phyloP scores from a whole-genome alignment of 2,329 filamentous ascomycete genomes.

The Alternaria atra region DNA sequence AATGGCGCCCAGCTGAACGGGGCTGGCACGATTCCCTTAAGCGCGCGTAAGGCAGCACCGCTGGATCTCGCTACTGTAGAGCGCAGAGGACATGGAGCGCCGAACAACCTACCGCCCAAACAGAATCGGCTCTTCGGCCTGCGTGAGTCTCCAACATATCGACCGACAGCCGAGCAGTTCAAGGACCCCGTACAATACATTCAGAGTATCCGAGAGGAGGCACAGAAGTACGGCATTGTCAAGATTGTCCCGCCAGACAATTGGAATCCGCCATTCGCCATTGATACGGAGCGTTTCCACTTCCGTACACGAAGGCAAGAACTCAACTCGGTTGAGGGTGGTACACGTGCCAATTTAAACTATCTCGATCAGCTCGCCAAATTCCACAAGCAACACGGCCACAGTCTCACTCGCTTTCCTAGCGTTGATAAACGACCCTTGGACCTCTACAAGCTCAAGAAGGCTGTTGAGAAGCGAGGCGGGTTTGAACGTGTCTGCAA shows the following conservation, averaged over 20 bases:
- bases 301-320: conserved; percentile 96
- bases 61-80: conserved; percentile 91
- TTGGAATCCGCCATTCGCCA: conserved; percentile 95
- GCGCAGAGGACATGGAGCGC: conserved; percentile 82
- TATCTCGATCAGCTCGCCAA: conserved; percentile 95
- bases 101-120: conserved; percentile 78
- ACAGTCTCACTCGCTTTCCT: conserved; percentile 89
- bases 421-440: conserved; percentile 98
- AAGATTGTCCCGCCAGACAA: conserved; percentile 93
- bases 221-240: conserved; percentile 87
- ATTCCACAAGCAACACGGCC: conserved; percentile 96
- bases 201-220: conserved; percentile 87
- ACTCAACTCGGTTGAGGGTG: conserved; percentile 97
- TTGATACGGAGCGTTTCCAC: conserved; percentile 98
- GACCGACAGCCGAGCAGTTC: conserved; percentile 92
- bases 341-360: conserved; percentile 92
- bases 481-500: conserved; percentile 98
- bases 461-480: conserved; percentile 91
- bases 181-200: conserved; percentile 94
- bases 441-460: conserved; percentile 94
- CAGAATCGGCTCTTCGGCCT: conserved; percentile 83
- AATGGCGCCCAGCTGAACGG: conserved; percentile 52
- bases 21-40: conserved; percentile 64
- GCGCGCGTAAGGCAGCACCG: conserved; percentile 70
- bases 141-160: conserved; percentile 88